These are phyloP conservation scores for Lactarius indigo DNA, from an alignment of 768 basidiomycete species.

Conservation along the genomic window DNA sequence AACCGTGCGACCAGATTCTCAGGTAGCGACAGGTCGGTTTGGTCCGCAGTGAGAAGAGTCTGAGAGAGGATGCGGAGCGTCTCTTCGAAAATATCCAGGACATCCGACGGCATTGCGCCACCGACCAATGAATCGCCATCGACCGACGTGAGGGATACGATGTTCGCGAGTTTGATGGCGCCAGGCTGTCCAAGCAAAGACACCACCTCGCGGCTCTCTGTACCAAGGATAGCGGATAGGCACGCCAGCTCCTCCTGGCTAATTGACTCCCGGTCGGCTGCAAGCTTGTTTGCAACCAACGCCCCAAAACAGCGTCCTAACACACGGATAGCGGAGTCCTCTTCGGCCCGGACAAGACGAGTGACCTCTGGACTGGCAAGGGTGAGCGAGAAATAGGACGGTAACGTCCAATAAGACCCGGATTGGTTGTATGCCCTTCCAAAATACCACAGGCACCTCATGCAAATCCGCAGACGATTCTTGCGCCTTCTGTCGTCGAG, in stretches of 20 bases:
- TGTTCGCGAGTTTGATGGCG: background rate
- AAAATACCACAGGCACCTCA: background rate
- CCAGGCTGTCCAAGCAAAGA: background rate
- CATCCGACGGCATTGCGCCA: background rate
- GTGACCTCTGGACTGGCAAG: background rate
- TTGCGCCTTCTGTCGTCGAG: background rate
- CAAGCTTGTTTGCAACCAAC: background rate
- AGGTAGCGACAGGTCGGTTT: too few species aligned
- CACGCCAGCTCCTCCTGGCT: background rate
- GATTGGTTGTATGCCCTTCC: background rate
- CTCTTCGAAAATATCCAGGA: background rate
- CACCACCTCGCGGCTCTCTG: background rate
- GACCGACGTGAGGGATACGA: background rate
- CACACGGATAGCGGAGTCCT: background rate
- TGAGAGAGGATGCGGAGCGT: conserved; percentile 1
- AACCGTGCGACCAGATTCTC: too few species aligned
- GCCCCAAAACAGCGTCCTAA: background rate
- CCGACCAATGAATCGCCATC: background rate
- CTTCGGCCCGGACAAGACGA: background rate
- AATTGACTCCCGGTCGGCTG: background rate
- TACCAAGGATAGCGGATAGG: conserved; percentile 1
- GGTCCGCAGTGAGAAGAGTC: background rate
- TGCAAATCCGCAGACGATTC: background rate
- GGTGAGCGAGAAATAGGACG: background rate
- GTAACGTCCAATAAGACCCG: background rate